Evolutionary conservation across 2,329 filamentous ascomycete genomes (phyloP), one percentile per base, ranked within the genome.

Genomic region (Nemania bipapillata): DNA sequence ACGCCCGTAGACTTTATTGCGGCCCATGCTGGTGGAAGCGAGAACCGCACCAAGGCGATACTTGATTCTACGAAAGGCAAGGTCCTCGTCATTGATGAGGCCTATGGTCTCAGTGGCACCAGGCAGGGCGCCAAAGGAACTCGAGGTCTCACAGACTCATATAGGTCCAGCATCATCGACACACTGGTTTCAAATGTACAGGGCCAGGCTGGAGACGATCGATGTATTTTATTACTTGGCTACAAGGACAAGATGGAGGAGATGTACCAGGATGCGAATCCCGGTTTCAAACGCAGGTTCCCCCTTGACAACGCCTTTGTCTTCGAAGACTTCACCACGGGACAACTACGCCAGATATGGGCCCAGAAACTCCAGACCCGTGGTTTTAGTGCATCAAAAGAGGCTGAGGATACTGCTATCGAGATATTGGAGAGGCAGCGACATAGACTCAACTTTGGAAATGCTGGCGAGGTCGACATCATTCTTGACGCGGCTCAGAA

Each of bases 141-240:
- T 74, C 71, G 15, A 74, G 69, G 0, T 71, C 71, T 28, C 71
- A 68, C 45, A 3, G 20, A 59, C n/a, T 20, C 26, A 9, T 32
- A 20, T 32, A 90, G 87, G 75, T 85, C 83, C 0, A 89, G 87
- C 0, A 89, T 92, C 1, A 84, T 93, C 2, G 91, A 93, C 72
- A 93, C 90, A 0, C 88, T 93, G 6, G 91, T 93, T 0, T 89
- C 90, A 0, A 88, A 92, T 70, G 86, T 93, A 0, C 91, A 93
- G 66, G 90, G 86, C 69, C 85, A 85, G 0, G 87, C 90, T 0
- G 90, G 90, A 0, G 91, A 93, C 24, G 90, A 93, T 76, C 86
- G 90, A 4, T 93, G 90, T 70, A 89, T 94, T 0, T 80, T 94
- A 0, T 81, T 94, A 0, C 81, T 93, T 0, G 91, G 91, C 0